These are phyloP conservation scores for Acanthamoeba triangularis DNA, from an alignment of 208 protist genomes.

Conservation along the genomic window DNA sequence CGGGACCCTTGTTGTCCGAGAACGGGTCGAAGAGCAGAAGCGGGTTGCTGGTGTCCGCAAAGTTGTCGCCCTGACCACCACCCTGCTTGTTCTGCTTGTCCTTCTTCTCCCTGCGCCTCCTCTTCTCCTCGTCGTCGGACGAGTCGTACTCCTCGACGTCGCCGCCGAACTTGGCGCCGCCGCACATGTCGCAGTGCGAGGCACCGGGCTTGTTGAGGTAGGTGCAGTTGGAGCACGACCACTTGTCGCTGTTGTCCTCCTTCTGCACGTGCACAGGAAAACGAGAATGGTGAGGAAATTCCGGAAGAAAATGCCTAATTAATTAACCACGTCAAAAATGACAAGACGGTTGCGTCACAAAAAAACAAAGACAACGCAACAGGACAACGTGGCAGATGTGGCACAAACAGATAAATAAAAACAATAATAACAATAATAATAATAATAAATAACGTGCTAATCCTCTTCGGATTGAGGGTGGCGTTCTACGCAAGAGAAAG, in stretches of 20 bases:
- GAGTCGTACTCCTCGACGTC: constrained; percentile 12
- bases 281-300: not conserved
- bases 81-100: not conserved
- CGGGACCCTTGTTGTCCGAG: not conserved
- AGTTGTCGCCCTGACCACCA: not conserved
- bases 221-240: constrained; percentile 35
- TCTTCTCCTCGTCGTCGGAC: constrained; percentile 22
- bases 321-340: not conserved
- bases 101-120: not conserved
- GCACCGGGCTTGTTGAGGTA: constrained; percentile 40
- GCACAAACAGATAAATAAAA: no score
- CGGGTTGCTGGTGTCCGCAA: constrained; percentile 4
- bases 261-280: not conserved
- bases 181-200: constrained; percentile 24
- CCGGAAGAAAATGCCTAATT: not conserved
- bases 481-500: no score
- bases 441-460: no score
- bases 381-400: not conserved
- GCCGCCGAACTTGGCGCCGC: constrained; percentile 14
- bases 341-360: not conserved
- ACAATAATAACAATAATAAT: no score
- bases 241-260: not conserved
- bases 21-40: constrained; percentile 48
- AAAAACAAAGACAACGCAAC: no score
- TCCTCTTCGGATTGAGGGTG: no score